Evolutionary conservation across 805 yeast genomes (phyloP), one percentile per base, ranked within the genome.

Genomic region (Starmerella powellii): DNA sequence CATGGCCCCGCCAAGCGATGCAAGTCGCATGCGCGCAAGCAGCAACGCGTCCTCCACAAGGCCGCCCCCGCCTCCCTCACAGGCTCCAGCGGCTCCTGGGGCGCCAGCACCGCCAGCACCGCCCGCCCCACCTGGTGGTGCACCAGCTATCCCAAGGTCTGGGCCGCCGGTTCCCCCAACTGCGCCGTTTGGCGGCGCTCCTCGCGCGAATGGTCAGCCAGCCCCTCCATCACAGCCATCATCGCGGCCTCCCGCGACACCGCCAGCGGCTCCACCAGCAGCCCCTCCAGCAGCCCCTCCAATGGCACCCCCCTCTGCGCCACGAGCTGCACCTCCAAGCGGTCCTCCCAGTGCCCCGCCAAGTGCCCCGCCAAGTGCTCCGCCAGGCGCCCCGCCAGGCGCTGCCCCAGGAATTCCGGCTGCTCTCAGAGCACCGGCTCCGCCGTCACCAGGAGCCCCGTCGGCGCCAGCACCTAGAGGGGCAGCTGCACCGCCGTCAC

Each of bases 231-330:
- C 39, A 21, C 45, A 41, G 38, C 35, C 37, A 6, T 20, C 37
- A 13, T 42, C 46, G 8, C 45, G 51, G 8, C 29, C 54, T 24
- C 41, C 51, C 12, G 45, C 60, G 17, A 58, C 60, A 6, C 47
- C 57, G 8, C 45, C 55, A 6, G 34, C 45, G n/a, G 31, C 38
- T 6, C 59, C 65, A 11, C 59, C 66, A n/a, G 40, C 57, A 10
- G 42, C 55, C 1, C 37, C 58, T 18, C 45, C 61, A 16, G 50
- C 58, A 20, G 56, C 63, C 15, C 59, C 66, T 13, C 46, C 40
- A 18, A 34, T 49, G 34, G 45, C 42, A 13, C 32, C 48, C 23
- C 31, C 51, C 12, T 28, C 21, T 29, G 40, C 29, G 26, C 26
- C 26, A 10, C 10, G 10, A 10, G 26, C 10, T 23, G 26, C 26